Conservation (phyloP, 2,329 filamentous ascomycete species). For the Fusarium gaditjirri region DNA sequence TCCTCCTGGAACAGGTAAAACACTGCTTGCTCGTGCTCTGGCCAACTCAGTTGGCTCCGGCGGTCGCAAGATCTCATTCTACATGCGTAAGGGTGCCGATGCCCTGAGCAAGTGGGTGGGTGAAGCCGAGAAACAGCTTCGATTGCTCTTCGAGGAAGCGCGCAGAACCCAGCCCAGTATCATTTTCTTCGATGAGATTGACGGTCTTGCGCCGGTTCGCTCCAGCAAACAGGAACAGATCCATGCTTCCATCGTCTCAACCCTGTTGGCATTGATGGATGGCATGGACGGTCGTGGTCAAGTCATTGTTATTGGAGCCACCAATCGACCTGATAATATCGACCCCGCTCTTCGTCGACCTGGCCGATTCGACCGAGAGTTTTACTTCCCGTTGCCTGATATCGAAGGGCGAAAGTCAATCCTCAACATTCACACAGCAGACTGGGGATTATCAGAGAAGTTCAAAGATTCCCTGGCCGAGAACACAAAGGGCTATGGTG, state of each 20-base stretch:
- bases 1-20: slow-evolving; percentile 97
- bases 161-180: slow-evolving; percentile 96
- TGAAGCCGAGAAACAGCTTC: slow-evolving; percentile 94
- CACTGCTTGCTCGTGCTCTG: slow-evolving; percentile 90
- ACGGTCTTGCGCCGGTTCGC: slow-evolving; percentile 92
- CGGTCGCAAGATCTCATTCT: slow-evolving; percentile 96
- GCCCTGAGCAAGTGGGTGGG: slow-evolving; percentile 99
- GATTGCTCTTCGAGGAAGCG: slow-evolving; percentile 94
- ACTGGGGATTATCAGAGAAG: slow-evolving; percentile 82
- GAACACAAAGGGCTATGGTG: slow-evolving; percentile 94
- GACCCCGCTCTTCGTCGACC: slow-evolving; percentile 94
- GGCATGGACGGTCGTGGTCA: slow-evolving; percentile 98
- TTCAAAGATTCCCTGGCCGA: slow-evolving; percentile 89
- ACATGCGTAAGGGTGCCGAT: slow-evolving; percentile 99
- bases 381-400: slow-evolving; percentile 95
- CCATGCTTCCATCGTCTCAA: slow-evolving; percentile 96
- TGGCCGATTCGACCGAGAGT: slow-evolving; percentile 95
- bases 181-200: slow-evolving; percentile 99
- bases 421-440: slow-evolving; percentile 93
- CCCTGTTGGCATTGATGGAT: slow-evolving; percentile 93
- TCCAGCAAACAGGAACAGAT: slow-evolving; percentile 99
- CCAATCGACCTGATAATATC: slow-evolving; percentile 95
- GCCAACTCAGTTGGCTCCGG: slow-evolving; percentile 90
- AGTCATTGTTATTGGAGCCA: slow-evolving; percentile 98
- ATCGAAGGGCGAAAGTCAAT: slow-evolving; percentile 83